phyloP scores from a whole-genome alignment of 2,329 filamentous ascomycete species.

The Spiromastix sp. region DNA sequence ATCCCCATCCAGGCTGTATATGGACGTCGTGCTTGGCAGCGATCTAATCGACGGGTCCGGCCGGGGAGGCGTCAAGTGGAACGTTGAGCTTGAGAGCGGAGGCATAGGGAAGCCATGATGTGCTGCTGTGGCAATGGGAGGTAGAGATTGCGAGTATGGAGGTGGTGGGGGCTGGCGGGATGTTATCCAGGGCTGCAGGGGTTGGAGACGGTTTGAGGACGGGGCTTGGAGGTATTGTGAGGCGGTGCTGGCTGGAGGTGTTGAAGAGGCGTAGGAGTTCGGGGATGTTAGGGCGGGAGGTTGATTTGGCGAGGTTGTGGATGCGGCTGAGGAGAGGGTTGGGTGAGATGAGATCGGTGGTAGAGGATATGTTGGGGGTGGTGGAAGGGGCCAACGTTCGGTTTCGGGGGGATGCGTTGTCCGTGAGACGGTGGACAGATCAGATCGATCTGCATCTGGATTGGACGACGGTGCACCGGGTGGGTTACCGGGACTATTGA shows the following conservation, averaged over 20 bases:
- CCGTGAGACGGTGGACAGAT: slow-evolving; percentile 21
- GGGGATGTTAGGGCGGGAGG: slow-evolving; percentile 24
- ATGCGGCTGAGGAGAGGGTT: slow-evolving; percentile 14
- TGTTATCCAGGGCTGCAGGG: slow-evolving; percentile 9
- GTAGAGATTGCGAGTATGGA: slow-evolving; percentile 28
- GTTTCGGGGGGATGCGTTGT: neutral
- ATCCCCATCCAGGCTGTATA: slow-evolving; percentile 10
- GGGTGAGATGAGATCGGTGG: slow-evolving; percentile 25
- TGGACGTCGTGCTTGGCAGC: slow-evolving; percentile 1
- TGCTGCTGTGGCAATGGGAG: slow-evolving; percentile 25
- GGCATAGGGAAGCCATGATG: slow-evolving; percentile 25
- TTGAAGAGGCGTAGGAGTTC: slow-evolving; percentile 14
- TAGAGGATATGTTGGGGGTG: slow-evolving; percentile 13
- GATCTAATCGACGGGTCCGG: slow-evolving; percentile 1
- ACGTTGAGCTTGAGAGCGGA: slow-evolving; percentile 22
- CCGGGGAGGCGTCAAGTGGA: slow-evolving; percentile 1
- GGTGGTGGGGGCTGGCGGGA: slow-evolving; percentile 16
- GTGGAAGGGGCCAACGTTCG: slow-evolving; percentile 8
- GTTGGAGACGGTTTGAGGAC: slow-evolving; percentile 24
- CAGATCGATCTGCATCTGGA: slow-evolving; percentile 1
- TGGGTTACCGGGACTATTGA: slow-evolving; percentile 24
- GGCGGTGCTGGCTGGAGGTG: slow-evolving; percentile 17
- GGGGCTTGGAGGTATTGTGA: slow-evolving; percentile 29
- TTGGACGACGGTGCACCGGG: neutral
- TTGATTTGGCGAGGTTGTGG: slow-evolving; percentile 17